Evolutionary conservation across 352 stramenopile species (phyloP).

Genomic region (Phytophthora sp.): DNA sequence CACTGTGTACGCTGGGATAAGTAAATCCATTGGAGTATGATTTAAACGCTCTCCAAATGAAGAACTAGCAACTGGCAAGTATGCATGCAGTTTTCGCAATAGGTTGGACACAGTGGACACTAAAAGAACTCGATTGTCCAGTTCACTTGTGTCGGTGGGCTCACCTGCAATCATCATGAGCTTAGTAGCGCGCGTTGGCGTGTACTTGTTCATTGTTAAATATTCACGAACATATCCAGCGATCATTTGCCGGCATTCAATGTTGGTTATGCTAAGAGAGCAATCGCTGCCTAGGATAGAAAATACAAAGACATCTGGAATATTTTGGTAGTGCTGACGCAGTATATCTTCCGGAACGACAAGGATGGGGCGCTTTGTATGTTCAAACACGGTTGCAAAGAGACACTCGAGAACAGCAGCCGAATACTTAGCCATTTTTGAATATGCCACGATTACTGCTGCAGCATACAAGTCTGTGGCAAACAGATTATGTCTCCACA

Average conservation of each 20-base stretch:
- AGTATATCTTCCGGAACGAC: conserved; percentile 33
- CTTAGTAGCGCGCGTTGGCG: not conserved
- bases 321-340: not conserved
- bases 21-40: conserved; percentile 34
- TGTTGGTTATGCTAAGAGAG: not conserved
- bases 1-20: conserved; percentile 17
- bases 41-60: conserved; percentile 48
- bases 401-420: conserved; percentile 41
- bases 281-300: conserved; percentile 32
- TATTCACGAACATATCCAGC: conserved; percentile 13
- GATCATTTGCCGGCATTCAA: conserved; percentile 19
- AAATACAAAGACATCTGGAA: conserved; percentile 52
- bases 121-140: conserved; percentile 45
- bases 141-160: conserved; percentile 13
- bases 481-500: conserved; percentile 45
- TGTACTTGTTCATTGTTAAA: no score
- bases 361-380: conserved; percentile 31
- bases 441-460: conserved; percentile 35
- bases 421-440: no score
- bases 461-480: conserved; percentile 13
- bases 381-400: conserved; percentile 30
- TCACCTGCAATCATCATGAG: conserved; percentile 49
- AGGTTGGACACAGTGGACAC: conserved; percentile 34
- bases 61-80: conserved; percentile 42
- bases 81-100: conserved; percentile 19